phyloP scores from a whole-genome alignment of 495 filamentous ascomycete species.

The Penicillium lividum region DNA sequence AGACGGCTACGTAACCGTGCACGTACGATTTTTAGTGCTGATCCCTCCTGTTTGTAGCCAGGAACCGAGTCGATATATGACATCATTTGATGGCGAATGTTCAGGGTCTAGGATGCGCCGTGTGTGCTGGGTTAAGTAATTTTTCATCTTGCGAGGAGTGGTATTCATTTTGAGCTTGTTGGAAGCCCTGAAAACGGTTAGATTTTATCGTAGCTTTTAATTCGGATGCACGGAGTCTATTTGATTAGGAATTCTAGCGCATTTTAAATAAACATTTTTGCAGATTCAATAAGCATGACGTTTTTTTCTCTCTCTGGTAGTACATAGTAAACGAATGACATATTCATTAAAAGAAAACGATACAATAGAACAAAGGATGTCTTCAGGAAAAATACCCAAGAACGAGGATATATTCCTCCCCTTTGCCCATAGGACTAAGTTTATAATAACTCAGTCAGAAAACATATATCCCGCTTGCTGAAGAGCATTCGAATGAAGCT shows the following conservation, averaged over 20 bases:
- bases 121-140: background rate
- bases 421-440: background rate
- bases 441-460: background rate
- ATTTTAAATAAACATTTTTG: background rate
- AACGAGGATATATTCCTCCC: background rate
- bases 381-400: background rate
- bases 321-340: background rate
- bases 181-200: no score
- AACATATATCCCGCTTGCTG: background rate
- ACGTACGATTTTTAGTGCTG: background rate
- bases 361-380: background rate
- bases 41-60: background rate
- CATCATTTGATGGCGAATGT: slow-evolving; percentile 7
- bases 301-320: background rate
- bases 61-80: slow-evolving; percentile 6
- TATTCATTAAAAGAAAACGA: background rate
- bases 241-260: background rate
- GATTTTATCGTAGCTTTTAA: no score
- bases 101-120: background rate
- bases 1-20: slow-evolving; percentile 19
- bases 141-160: no score
- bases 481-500: background rate
- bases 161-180: no score
- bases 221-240: no score
- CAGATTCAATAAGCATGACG: background rate